phyloP scores from a whole-genome alignment of 495 filamentous ascomycete species.

The Rostrohypoxylon terebratum region DNA sequence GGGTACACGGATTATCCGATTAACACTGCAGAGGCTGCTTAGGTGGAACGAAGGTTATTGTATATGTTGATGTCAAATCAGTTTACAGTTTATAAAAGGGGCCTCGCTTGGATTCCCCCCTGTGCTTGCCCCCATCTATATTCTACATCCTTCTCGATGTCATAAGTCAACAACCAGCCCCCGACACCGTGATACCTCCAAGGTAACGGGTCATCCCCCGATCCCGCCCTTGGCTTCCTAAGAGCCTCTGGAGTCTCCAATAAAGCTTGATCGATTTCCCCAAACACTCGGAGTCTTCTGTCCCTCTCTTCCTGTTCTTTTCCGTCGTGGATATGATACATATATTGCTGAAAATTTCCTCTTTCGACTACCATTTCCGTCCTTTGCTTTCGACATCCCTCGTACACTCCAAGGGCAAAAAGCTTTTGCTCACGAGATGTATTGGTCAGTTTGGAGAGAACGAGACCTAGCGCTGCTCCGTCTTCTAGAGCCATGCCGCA shows the following conservation, averaged over 20 bases:
- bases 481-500: conserved; percentile 61
- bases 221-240: conserved; percentile 58
- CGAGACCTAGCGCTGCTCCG: conserved; percentile 57
- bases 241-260: conserved; percentile 46
- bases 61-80: not conserved
- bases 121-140: conserved; percentile 48
- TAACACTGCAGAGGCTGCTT: conserved; percentile 7
- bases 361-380: conserved; percentile 68
- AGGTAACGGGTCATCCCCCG: conserved; percentile 47
- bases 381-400: conserved; percentile 66
- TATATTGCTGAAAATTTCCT: conserved; percentile 64
- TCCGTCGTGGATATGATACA: conserved; percentile 70
- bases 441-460: conserved; percentile 49
- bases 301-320: conserved; percentile 65
- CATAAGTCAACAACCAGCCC: conserved; percentile 66
- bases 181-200: conserved; percentile 69
- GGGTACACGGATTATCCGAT: conserved; percentile 72
- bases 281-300: conserved; percentile 58
- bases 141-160: conserved; percentile 65
- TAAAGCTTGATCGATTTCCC: conserved; percentile 43
- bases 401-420: conserved; percentile 63
- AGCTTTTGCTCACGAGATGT: conserved; percentile 55
- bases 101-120: not conserved
- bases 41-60: not conserved
- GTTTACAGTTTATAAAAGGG: conserved; percentile 17